A percentile compares a stretch with the other conserved stretches of the same genome.
phyloP scores from a whole-genome alignment of 345 rosid species.

The Eucalyptus fibrosa region DNA sequence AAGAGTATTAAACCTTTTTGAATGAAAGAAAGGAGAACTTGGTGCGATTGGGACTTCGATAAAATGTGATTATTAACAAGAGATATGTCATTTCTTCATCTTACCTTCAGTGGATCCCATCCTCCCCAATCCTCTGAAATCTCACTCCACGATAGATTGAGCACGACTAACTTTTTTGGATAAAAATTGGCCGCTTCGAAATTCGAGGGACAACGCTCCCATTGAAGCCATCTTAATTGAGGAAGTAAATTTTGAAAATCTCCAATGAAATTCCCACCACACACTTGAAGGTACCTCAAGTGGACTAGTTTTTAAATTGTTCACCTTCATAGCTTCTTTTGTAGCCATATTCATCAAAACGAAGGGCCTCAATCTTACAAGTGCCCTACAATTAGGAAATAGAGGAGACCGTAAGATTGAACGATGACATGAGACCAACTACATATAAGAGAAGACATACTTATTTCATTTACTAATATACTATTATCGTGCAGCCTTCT shows the following conservation, averaged over 20 bases:
- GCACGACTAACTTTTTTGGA: background rate
- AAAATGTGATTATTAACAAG: background rate
- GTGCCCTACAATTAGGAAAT: background rate
- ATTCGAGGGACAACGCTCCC: background rate
- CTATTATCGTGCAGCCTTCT: too few relatives aligned
- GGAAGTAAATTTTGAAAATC: background rate
- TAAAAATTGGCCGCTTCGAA: background rate
- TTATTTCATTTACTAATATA: background rate
- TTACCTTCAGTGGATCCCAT: background rate
- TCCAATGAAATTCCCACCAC: background rate
- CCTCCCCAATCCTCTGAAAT: background rate
- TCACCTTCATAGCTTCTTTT: background rate
- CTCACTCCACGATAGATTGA: background rate
- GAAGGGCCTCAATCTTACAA: background rate
- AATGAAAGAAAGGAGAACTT: background rate
- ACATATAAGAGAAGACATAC: background rate
- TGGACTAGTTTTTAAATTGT: background rate
- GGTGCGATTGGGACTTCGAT: background rate
- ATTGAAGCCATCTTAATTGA: background rate
- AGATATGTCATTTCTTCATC: background rate
- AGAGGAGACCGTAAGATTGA: background rate
- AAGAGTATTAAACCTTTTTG: background rate
- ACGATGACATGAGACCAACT: background rate
- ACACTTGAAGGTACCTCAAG: background rate
- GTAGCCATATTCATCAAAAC: background rate